Evolutionary conservation across 2,329 filamentous ascomycete species (phyloP).

Genomic region (Alternaria consortialis): DNA sequence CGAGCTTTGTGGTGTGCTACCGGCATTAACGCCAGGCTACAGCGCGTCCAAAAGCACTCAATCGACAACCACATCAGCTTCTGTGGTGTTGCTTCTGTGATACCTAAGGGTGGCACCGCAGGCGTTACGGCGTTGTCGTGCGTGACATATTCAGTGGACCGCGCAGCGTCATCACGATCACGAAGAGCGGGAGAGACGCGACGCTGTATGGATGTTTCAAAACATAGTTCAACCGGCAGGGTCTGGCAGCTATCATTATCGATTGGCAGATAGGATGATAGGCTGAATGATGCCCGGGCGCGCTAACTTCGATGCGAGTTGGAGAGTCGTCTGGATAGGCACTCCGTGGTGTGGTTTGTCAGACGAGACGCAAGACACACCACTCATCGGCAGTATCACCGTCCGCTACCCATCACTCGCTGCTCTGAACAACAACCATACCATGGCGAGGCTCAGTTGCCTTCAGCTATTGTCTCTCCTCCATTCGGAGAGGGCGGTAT

Average conservation of each 20-base stretch:
- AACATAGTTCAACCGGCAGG: conserved; percentile 43
- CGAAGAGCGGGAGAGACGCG: conserved; percentile 26
- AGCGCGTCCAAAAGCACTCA: conserved; percentile 31
- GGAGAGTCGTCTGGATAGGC: conserved; percentile 19
- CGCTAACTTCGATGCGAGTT: conserved; percentile 32
- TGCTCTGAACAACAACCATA: conserved; percentile 16
- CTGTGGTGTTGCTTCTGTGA: conserved; percentile 28
- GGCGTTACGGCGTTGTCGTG: conserved; percentile 39
- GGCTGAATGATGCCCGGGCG: conserved; percentile 38
- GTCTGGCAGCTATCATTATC: conserved; percentile 49
- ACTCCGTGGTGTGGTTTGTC: conserved; percentile 23
- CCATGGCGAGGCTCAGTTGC: conserved; percentile 22
- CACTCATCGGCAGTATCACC: conserved; percentile 18
- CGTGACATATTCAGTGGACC: conserved; percentile 29
- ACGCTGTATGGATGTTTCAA: conserved; percentile 46
- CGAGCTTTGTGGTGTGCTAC: conserved; percentile 24
- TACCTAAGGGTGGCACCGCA: conserved; percentile 40
- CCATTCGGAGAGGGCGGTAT: conserved; percentile 35
- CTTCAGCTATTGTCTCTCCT: conserved; percentile 15
- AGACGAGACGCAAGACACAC: conserved; percentile 33
- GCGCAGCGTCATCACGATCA: conserved; percentile 37
- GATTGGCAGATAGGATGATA: conserved; percentile 48
- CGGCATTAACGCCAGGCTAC: conserved; percentile 22
- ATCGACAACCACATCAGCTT: conserved; percentile 22
- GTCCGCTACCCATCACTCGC: conserved; percentile 8